These are phyloP conservation scores for Isatis tinctoria DNA, from an alignment of 345 rosid genomes.

Conservation along the genomic window DNA sequence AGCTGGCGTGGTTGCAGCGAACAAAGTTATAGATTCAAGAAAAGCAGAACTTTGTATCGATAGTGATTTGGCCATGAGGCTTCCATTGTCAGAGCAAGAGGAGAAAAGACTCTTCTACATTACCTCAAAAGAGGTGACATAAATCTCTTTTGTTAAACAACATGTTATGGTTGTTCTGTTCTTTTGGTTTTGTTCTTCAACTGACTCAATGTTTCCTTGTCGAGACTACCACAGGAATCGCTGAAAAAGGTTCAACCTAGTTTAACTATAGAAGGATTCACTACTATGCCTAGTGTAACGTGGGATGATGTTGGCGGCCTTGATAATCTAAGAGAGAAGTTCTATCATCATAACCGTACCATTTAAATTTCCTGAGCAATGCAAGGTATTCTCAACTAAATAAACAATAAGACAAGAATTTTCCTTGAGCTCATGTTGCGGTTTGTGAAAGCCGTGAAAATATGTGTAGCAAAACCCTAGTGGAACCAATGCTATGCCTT, in stretches of 20 bases:
- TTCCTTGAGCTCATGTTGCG: no score
- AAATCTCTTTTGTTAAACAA: background rate
- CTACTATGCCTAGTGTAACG: slow-evolving; percentile 57
- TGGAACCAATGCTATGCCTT: background rate
- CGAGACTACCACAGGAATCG: slow-evolving; percentile 46
- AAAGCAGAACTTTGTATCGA: slow-evolving; percentile 24
- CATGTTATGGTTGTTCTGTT: background rate
- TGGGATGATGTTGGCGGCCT: slow-evolving; percentile 93
- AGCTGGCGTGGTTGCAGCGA: slow-evolving; percentile 54
- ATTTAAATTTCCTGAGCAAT: slow-evolving; percentile 54
- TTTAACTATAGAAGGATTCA: slow-evolving; percentile 69
- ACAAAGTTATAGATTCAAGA: slow-evolving; percentile 40
- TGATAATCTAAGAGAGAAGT: slow-evolving; percentile 42
- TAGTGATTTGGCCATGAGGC: slow-evolving; percentile 35
- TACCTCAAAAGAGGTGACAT: slow-evolving; percentile 55
- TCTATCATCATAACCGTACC: slow-evolving; percentile 56
- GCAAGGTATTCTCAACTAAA: slow-evolving; percentile 49
- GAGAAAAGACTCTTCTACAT: slow-evolving; percentile 42
- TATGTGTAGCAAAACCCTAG: background rate
- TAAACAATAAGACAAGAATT: no score
- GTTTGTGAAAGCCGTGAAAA: background rate
- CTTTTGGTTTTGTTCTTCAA: background rate
- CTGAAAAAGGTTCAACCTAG: slow-evolving; percentile 53
- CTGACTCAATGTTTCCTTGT: background rate
- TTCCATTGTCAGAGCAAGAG: slow-evolving; percentile 37